Evolutionary conservation across 805 yeast genomes (phyloP), one percentile per base, ranked within the genome.

Genomic region (Kodamaea neixiangensis): DNA sequence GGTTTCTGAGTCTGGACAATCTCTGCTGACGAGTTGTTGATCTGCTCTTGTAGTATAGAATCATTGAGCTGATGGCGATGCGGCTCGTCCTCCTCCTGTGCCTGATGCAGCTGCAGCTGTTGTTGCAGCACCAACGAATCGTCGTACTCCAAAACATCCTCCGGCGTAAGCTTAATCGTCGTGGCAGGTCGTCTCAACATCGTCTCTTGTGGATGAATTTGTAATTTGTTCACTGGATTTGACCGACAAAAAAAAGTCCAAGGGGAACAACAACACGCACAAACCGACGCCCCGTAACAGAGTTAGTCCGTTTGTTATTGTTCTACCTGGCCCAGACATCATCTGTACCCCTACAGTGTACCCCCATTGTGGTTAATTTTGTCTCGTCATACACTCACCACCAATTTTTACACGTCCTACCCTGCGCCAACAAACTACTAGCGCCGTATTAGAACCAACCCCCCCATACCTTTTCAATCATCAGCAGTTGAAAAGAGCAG

Each of bases 151-250:
- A 70, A 63, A 15, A 87, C 78, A 57, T 87, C 94, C 55, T 86
- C 90, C 0, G 88, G 87, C 0, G 85, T 79, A 44, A 87, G 73
- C 51, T 78, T 77, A 48, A 87, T 81, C 1, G 83, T 76, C 0
- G 93, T 86, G 4, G 92, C 87, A 14, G 82, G 86, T 64, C 91
- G 75, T 68, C 92, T 76, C 40, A 87, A 69, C 93, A 87, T 86
- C 41, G 17, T 17, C 21, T 11, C 7, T 9, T 39, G 20, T 11
- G 15, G 44, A 18, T n/a, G 44, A 25, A 25, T 25, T 25, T 25
- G 31, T 25, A 25, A 25, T 25, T 25, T 25, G 31, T 25, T 18
- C 44, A n/a, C 15, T 15, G 7, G 11, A n/a, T 40, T 37, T 37
- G 4, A 15, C 41, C 20, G 15, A 13, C 41, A 37, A 37, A 37